These are phyloP conservation scores for Blastocystis sp. DNA, from an alignment of 352 stramenopile species.

Conservation along the genomic window DNA sequence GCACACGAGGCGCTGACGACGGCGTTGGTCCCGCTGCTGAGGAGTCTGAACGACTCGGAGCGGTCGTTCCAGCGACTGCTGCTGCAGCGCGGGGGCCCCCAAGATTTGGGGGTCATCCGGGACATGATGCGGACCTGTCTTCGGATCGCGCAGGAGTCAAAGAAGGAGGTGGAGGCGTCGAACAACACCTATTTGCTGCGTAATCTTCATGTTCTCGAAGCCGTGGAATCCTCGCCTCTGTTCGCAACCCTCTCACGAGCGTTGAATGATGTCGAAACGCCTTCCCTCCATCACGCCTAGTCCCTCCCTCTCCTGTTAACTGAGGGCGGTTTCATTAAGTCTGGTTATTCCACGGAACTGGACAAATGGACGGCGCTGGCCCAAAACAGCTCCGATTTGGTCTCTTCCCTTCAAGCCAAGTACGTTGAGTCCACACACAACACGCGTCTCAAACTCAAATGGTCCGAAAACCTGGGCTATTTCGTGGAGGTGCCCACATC, in stretches of 20 bases:
- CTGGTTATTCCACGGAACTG: constrained; percentile 32
- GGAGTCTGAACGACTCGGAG: constrained; percentile 33
- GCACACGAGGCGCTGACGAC: neutral
- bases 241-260: neutral
- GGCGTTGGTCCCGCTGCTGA: neutral
- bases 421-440: neutral
- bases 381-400: neutral
- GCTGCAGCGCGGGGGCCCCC: constrained; percentile 28
- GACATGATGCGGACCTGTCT: constrained; percentile 25
- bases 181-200: neutral
- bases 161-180: neutral
- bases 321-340: constrained; percentile 36
- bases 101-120: constrained; percentile 65
- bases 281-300: neutral
- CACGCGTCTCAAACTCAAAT: constrained; percentile 23
- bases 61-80: constrained; percentile 52
- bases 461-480: constrained; percentile 15
- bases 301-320: constrained; percentile 38
- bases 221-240: neutral
- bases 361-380: constrained; percentile 26
- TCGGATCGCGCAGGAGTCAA: neutral
- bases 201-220: neutral
- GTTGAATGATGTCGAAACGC: neutral
- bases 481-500: constrained; percentile 42
- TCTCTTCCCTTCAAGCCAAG: constrained; percentile 8